phyloP scores from a whole-genome alignment of 2,329 filamentous ascomycete species.

The Aspergillus aculeatinus region DNA sequence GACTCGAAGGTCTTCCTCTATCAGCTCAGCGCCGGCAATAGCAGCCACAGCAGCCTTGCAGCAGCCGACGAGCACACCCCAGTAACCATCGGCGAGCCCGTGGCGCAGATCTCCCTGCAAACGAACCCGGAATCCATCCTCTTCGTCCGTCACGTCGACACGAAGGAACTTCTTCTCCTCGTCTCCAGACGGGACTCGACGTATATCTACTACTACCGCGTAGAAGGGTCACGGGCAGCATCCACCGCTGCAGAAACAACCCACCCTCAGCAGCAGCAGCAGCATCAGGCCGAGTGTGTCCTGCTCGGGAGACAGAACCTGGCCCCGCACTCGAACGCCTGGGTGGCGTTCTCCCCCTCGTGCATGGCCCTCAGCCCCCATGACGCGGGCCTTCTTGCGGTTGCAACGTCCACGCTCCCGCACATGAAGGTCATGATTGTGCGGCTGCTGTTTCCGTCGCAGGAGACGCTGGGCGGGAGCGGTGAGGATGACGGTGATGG shows the following conservation, averaged over 20 bases:
- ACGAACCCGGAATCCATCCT: slow-evolving; percentile 59
- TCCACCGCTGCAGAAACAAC: background rate
- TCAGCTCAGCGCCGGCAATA: slow-evolving; percentile 19
- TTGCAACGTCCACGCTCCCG: slow-evolving; percentile 61
- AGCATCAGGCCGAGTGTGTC: slow-evolving; percentile 28
- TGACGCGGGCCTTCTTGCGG: slow-evolving; percentile 55
- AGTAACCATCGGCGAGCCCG: slow-evolving; percentile 27
- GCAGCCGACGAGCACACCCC: background rate
- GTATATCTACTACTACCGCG: slow-evolving; percentile 56
- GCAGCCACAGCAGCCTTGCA: background rate
- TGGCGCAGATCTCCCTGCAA: slow-evolving; percentile 31
- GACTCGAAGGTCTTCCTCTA: slow-evolving; percentile 59
- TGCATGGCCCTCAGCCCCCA: slow-evolving; percentile 56
- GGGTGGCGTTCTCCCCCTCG: slow-evolving; percentile 62
- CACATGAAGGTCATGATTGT: slow-evolving; percentile 64
- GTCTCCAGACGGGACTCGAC: slow-evolving; percentile 59
- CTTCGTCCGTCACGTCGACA: slow-evolving; percentile 53
- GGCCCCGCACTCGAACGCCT: slow-evolving; percentile 62
- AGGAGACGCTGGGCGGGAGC: slow-evolving; percentile 11
- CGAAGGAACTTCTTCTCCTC: slow-evolving; percentile 50
- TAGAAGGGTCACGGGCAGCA: slow-evolving; percentile 13
- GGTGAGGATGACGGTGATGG: background rate
- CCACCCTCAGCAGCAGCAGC: background rate
- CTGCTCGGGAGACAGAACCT: slow-evolving; percentile 60
- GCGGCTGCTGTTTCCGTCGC: slow-evolving; percentile 53